Conservation (phyloP, 352 stramenopile genomes). For the Pythium oligandrum region DNA sequence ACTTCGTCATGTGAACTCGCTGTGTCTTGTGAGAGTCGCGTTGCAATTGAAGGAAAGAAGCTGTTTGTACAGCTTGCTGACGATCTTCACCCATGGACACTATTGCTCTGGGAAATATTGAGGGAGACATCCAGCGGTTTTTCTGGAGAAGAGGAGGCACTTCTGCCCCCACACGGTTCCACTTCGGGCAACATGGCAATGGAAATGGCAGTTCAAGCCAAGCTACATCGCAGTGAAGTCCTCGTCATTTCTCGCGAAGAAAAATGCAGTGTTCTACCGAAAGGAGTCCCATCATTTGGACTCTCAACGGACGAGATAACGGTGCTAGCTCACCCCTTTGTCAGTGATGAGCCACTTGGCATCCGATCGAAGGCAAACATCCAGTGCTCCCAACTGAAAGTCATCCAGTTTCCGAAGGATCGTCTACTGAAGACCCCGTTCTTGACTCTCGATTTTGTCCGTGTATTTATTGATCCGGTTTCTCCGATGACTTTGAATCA, state of each 20-base stretch:
- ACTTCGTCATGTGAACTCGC: not conserved
- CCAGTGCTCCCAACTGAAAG: slow-evolving; percentile 51
- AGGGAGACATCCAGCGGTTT: not conserved
- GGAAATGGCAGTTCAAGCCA: slow-evolving; percentile 58
- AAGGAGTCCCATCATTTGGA: slow-evolving; percentile 39
- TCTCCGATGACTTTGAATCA: slow-evolving; percentile 32
- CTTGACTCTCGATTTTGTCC: slow-evolving; percentile 58
- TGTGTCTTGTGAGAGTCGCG: slow-evolving; percentile 2
- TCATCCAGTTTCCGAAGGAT: slow-evolving; percentile 26
- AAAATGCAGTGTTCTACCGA: slow-evolving; percentile 37
- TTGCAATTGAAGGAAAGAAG: slow-evolving; percentile 7
- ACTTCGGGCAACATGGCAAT: slow-evolving; percentile 18
- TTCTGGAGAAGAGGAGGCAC: not conserved
- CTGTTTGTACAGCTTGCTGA: slow-evolving; percentile 4
- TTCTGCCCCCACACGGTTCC: not conserved
- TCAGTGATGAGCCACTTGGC: slow-evolving; percentile 38
- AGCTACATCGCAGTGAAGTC: slow-evolving; percentile 43
- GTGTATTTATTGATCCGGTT: slow-evolving; percentile 53
- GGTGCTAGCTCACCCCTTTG: slow-evolving; percentile 49
- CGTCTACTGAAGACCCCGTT: slow-evolving; percentile 28
- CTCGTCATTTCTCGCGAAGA: slow-evolving; percentile 25
- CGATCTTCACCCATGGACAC: slow-evolving; percentile 7
- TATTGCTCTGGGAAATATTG: slow-evolving; percentile 3
- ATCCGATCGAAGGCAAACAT: slow-evolving; percentile 63
- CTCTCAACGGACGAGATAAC: slow-evolving; percentile 53